Conservation (phyloP, 1,284 basidiomycete species). For the Apiotrichum akiyoshidainum region DNA sequence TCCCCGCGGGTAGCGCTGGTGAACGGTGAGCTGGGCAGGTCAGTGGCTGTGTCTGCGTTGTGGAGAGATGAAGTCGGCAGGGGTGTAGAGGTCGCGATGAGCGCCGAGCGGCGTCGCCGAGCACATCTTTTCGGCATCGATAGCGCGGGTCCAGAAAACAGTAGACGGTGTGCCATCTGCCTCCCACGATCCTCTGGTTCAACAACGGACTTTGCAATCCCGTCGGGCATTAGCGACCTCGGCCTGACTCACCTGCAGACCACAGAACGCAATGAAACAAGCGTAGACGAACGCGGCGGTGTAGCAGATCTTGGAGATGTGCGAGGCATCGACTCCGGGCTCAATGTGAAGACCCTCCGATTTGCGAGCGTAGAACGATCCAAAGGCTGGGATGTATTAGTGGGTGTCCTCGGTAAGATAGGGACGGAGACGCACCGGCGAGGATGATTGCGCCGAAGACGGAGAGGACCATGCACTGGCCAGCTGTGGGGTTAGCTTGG, state of each 20-base stretch:
- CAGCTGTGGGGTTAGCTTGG: constrained; percentile 41
- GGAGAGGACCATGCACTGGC: constrained; percentile 56
- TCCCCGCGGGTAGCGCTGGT: constrained; percentile 50
- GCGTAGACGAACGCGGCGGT: constrained; percentile 55
- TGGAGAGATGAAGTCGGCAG: too few species aligned
- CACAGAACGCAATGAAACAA: constrained; percentile 55
- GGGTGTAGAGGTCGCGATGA: too few species aligned
- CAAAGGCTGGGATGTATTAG: constrained; percentile 30
- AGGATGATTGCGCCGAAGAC: constrained; percentile 57
- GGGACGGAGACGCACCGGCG: constrained; percentile 36
- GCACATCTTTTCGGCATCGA: too few species aligned
- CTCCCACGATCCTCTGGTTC: too few species aligned
- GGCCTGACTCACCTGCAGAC: constrained; percentile 51
- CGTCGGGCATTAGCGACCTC: background rate
- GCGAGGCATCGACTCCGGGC: constrained; percentile 49
- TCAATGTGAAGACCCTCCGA: constrained; percentile 55
- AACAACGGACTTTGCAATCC: background rate
- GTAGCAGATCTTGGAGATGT: constrained; percentile 54
- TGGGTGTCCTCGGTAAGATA: background rate
- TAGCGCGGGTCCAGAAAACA: background rate
- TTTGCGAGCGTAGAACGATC: constrained; percentile 40
- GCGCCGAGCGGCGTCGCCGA: too few species aligned
- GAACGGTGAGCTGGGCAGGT: constrained; percentile 41
- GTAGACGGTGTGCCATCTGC: background rate
- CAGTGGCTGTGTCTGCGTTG: background rate